Evolutionary conservation across 1,139 yeast species (phyloP), one percentile per base, ranked within the genome.

Genomic region (Wickerhamiella infanticola): DNA sequence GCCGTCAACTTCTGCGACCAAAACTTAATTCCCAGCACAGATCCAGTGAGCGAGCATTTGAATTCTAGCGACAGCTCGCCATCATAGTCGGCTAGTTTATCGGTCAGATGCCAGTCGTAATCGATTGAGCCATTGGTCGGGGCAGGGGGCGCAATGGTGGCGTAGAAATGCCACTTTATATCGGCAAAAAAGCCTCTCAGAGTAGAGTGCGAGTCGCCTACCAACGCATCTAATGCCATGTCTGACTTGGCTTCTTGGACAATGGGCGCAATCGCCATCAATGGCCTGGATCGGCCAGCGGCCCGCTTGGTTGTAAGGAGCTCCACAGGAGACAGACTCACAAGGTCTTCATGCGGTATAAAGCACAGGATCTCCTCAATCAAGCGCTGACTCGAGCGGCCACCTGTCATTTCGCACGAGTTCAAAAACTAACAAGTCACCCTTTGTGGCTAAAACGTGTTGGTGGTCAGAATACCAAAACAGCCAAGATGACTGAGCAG

Each of bases 31-130:
- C 35, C 42, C 37, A 50, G 46, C 38, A 36, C 25, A 5, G 50
- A 40, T 38, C 46, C 45, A 24, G 51, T 50, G 13, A 37, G 27
- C 4, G 39, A 37, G 46, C 53, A 50, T 26, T 35, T 41, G 41
- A 44, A 47, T 23, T 35, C 37, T 5, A 44, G 35, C 5, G 35
- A 11, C 35, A 26, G 39, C 26, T 23, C 29, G 6, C 36, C 36
- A 4, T 27, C 24, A n/a, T n/a, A 24, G 7, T 37, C 26, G 36
- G 26, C 26, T 24, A 26, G 23, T 24, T 27, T 25, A 24, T 39
- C 42, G 24, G 26, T 35, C 3, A 49, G 7, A 31, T 48, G 50
- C 53, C 53, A 49, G 45, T 49, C 47, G 40, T 33, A 38, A 25
- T 24, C 27, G n/a, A n/a, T 5, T 9, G 26, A 4, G 40, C 13